phyloP scores from a whole-genome alignment of 2,329 filamentous ascomycete genomes.

The Domatiomyces catenatus region DNA sequence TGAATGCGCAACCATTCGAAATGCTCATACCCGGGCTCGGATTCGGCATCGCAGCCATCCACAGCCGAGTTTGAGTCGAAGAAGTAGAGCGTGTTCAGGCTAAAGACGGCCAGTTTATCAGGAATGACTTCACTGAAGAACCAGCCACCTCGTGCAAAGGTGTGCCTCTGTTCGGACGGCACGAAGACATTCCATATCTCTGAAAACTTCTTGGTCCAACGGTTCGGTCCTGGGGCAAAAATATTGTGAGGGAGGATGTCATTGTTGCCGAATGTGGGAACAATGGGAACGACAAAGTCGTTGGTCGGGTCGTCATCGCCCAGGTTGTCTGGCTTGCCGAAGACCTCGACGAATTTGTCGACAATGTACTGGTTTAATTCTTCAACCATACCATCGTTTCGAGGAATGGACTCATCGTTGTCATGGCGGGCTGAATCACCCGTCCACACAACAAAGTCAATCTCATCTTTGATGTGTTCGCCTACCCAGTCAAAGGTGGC shows the following conservation, averaged over 20 bases:
- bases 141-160: slow-evolving; percentile 86
- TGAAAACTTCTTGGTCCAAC: slow-evolving; percentile 63
- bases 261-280: slow-evolving; percentile 92
- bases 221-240: slow-evolving; percentile 68
- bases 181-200: slow-evolving; percentile 77
- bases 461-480: slow-evolving; percentile 55
- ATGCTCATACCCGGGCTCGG: slow-evolving; percentile 81
- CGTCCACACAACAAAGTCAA: slow-evolving; percentile 90
- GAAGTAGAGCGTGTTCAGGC: slow-evolving; percentile 91
- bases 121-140: slow-evolving; percentile 89
- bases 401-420: slow-evolving; percentile 65
- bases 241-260: slow-evolving; percentile 97
- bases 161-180: slow-evolving; percentile 78
- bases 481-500: slow-evolving; percentile 82
- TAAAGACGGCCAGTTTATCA: slow-evolving; percentile 70
- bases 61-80: slow-evolving; percentile 87
- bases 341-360: slow-evolving; percentile 59
- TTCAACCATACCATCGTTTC: slow-evolving; percentile 60
- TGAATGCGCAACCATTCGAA: slow-evolving; percentile 93
- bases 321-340: slow-evolving; percentile 40
- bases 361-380: slow-evolving; percentile 61
- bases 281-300: slow-evolving; percentile 57
- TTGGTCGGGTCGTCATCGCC: slow-evolving; percentile 35
- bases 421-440: slow-evolving; percentile 83
- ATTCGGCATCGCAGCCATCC: slow-evolving; percentile 65